Evolutionary conservation across 495 filamentous ascomycete genomes (phyloP).

Genomic region (Copromyces sp.): DNA sequence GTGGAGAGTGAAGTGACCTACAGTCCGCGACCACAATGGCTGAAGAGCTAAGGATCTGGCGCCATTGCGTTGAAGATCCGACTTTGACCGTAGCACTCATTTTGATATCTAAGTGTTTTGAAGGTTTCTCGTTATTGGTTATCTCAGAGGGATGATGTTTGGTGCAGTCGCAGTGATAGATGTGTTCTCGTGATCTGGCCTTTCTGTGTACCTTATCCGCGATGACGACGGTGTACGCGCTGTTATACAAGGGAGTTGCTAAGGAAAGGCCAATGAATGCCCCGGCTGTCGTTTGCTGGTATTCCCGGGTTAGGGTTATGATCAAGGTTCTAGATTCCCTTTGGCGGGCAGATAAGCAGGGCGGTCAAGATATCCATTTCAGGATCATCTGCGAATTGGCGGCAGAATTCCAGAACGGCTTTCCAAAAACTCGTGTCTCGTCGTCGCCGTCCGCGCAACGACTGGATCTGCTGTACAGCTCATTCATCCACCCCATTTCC

Average conservation of each 20-base stretch:
- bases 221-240: not conserved
- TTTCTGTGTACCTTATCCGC: not conserved
- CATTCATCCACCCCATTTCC: not conserved
- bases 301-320: not conserved
- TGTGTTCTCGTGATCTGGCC: not conserved
- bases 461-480: not conserved
- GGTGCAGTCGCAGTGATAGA: not conserved
- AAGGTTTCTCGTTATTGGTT: not conserved
- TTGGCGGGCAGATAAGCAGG: not conserved
- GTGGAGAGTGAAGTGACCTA: constrained; percentile 19
- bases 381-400: not conserved
- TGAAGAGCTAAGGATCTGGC: constrained; percentile 29
- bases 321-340: not conserved
- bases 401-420: not conserved
- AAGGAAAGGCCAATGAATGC: not conserved
- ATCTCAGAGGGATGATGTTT: not conserved
- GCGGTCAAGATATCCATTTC: not conserved
- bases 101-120: not conserved
- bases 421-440: not conserved
- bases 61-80: constrained; percentile 33
- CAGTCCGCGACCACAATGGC: constrained; percentile 38
- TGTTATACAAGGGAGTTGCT: not conserved
- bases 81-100: constrained; percentile 27
- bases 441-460: not conserved
- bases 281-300: not conserved